Base-by-base conservation (phyloP, 352 stramenopile genomes). In the Pilasporangium apinafurcum region DNA sequence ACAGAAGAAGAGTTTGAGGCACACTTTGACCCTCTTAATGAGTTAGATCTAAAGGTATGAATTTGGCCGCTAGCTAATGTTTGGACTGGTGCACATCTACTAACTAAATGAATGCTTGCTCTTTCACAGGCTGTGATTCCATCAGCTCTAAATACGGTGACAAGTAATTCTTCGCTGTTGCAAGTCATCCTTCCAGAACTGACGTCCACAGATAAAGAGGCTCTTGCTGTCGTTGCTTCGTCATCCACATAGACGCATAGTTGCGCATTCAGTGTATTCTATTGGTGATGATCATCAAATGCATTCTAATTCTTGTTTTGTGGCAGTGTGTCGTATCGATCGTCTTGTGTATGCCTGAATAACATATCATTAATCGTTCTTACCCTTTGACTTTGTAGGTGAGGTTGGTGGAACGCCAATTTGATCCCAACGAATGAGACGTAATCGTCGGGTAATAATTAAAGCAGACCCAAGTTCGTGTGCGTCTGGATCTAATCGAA, bases 1-100 rank as follows among this genome's bases (percentile, higher is more conserved):
- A 54, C 68, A 1, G 75, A 91, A 35, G 72, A 91, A 48, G 78
- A 85, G 36, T 84, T 91, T 45, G 79, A 91, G 41, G 75, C 79
- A 0, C 73, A 86, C 33, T 88, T 91, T 42, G 79, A 91, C 37
- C 73, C 79, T 14, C 53, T 91, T 17, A 88, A 85, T 42, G 79
- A 91, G 4, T 53, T 91, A 12, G 73, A 88, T 22, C 56, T 91
- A 16, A 91, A 87, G 71, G 75, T 90, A 56, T 30, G 44, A 20
- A 5, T 38, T 20, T 38, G 10, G 20, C 33, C 33, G n/a, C 9
- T 7, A 35, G 29, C 20, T 46, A 24, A 37, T n/a, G n/a, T n/a
- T n/a, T n/a, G n/a, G n/a, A n/a, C n/a, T n/a, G n/a, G n/a, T n/a
- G n/a, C n/a, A n/a, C n/a, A n/a, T n/a, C n/a, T n/a, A n/a, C n/a